Percentiles rank a stretch among this genome's conserved stretches.
These are phyloP conservation scores for Alternaria triticimaculans DNA, from an alignment of 2,329 filamentous ascomycete species.

Conservation along the genomic window DNA sequence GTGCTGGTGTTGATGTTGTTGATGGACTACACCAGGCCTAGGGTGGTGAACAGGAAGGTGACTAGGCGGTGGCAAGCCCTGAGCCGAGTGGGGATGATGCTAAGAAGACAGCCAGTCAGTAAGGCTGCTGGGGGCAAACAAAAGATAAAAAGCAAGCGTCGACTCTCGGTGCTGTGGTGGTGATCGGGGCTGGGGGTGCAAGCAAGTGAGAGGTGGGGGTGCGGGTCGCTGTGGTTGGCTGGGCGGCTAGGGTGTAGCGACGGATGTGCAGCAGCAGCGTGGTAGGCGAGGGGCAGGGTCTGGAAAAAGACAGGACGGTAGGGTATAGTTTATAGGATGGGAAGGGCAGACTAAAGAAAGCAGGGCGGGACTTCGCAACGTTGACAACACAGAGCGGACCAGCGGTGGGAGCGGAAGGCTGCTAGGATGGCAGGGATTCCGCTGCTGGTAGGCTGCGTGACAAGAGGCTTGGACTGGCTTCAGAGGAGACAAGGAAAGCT, in stretches of 20 bases:
- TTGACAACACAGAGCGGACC: constrained; percentile 44
- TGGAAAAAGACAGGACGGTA: constrained; percentile 39
- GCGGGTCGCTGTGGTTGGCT: constrained; percentile 32
- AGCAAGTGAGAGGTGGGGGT: constrained; percentile 21
- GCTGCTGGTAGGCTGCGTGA: constrained; percentile 37
- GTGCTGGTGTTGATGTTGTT: constrained; percentile 50
- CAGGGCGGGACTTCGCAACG: constrained; percentile 25
- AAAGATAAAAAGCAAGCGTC: constrained; percentile 20
- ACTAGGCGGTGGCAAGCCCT: constrained; percentile 70
- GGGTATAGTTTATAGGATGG: constrained; percentile 46
- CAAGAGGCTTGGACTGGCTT: constrained; percentile 37
- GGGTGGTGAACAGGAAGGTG: constrained; percentile 69
- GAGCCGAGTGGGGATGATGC: constrained; percentile 78
- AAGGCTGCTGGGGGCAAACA: constrained; percentile 24
- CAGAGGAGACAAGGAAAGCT: constrained; percentile 30
- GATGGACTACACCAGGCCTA: constrained; percentile 71
- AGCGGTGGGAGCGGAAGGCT: constrained; percentile 38
- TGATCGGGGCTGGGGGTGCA: constrained; percentile 25
- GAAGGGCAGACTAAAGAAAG: constrained; percentile 38
- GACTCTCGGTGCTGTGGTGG: constrained; percentile 4
- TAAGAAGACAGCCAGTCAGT: constrained; percentile 53
- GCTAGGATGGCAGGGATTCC: constrained; percentile 39
- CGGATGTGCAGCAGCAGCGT: constrained; percentile 28
- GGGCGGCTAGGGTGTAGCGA: constrained; percentile 31
- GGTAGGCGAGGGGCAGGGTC: constrained; percentile 47